These are phyloP conservation scores for Salvia miltiorrhiza DNA, from an alignment of 257 asterid genomes.

Conservation along the genomic window DNA sequence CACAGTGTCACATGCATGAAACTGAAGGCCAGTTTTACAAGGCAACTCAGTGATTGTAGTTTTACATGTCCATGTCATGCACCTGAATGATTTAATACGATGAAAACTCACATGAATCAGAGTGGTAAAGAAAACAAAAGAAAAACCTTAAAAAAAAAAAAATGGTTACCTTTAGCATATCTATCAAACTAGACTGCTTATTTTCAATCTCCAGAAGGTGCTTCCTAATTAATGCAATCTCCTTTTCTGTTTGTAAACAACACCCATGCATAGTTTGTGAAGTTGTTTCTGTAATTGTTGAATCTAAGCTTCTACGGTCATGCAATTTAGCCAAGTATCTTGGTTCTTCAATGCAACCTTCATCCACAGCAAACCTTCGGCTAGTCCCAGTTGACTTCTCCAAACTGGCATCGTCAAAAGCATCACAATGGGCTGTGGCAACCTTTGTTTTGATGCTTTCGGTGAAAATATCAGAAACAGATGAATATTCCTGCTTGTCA, in stretches of 20 bases:
- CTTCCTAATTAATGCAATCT: slow-evolving; percentile 54
- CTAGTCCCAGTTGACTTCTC: slow-evolving; percentile 58
- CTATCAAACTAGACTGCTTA: slow-evolving; percentile 76
- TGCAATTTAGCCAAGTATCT: slow-evolving; percentile 48
- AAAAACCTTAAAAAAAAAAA: background rate
- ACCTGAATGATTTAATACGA: background rate
- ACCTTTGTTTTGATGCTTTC: slow-evolving; percentile 54
- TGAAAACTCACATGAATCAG: slow-evolving; percentile 10
- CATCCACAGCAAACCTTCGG: slow-evolving; percentile 56
- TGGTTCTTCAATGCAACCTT: slow-evolving; percentile 63
- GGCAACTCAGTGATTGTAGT: background rate
- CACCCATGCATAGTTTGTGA: slow-evolving; percentile 43
- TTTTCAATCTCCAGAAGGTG: slow-evolving; percentile 83
- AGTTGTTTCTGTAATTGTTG: slow-evolving; percentile 74
- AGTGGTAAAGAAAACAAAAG: slow-evolving; percentile 4
- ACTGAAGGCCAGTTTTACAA: slow-evolving; percentile 10
- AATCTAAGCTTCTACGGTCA: slow-evolving; percentile 80
- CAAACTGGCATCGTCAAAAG: slow-evolving; percentile 50
- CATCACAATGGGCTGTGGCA: slow-evolving; percentile 37
- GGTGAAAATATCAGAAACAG: slow-evolving; percentile 55
- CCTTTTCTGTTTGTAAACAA: slow-evolving; percentile 67
- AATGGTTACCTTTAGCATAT: slow-evolving; percentile 67
- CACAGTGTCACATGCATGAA: slow-evolving; percentile 1
- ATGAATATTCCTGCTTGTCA: slow-evolving; percentile 68
- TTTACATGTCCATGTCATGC: background rate